These are phyloP conservation scores for Scalesia atractyloides DNA, from an alignment of 129 eudicot genomes.

Conservation along the genomic window DNA sequence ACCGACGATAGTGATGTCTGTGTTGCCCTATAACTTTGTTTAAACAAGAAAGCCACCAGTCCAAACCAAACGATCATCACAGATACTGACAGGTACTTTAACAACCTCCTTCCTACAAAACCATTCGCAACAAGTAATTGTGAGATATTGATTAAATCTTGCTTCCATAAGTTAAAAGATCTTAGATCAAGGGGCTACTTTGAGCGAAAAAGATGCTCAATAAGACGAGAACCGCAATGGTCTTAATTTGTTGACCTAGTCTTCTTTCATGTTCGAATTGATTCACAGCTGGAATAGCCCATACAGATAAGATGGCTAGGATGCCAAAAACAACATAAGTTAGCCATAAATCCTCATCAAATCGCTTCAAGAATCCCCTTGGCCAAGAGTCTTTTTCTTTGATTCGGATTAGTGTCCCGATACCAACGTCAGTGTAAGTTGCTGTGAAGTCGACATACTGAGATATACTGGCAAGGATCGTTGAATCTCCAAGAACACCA, in stretches of 20 bases:
- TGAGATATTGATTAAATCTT: neutral
- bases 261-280: constrained; percentile 28
- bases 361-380: constrained; percentile 29
- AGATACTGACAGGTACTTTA: constrained; percentile 24
- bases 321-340: constrained; percentile 21
- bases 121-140: neutral
- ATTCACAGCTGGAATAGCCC: constrained; percentile 38
- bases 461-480: constrained; percentile 45
- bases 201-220: constrained; percentile 42
- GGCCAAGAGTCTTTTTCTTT: constrained; percentile 25
- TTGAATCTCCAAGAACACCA: constrained; percentile 45
- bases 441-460: constrained; percentile 47
- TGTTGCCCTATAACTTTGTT: constrained; percentile 43
- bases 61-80: constrained; percentile 35
- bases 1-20: constrained; percentile 35
- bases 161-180: neutral
- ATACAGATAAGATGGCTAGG: constrained; percentile 15
- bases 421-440: constrained; percentile 44
- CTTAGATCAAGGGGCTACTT: constrained; percentile 27
- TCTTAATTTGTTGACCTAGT: constrained; percentile 23
- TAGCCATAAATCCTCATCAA: constrained; percentile 8
- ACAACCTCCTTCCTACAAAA: constrained; percentile 19
- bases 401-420: constrained; percentile 34
- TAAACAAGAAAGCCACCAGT: constrained; percentile 31
- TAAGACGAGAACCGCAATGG: constrained; percentile 15